Evolutionary conservation across 2,329 filamentous ascomycete species (phyloP).

Genomic region (Podosphaera aphanis): DNA sequence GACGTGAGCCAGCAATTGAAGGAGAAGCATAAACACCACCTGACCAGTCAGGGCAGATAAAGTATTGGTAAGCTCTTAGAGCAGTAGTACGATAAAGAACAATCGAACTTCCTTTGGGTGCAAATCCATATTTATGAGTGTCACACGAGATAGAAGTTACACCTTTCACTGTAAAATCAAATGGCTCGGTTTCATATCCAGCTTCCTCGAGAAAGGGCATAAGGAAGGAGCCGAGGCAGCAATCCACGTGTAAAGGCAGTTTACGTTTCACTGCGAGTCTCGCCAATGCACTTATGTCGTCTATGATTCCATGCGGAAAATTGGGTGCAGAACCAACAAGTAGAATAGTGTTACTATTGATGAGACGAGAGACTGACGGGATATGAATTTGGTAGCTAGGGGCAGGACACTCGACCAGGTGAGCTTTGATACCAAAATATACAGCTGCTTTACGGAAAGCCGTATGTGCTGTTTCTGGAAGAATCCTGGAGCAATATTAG

Average conservation of each 20-base stretch:
- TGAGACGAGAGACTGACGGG: constrained; percentile 51
- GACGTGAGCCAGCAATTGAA: constrained; percentile 71
- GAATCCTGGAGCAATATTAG: constrained; percentile 36
- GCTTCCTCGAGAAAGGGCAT: constrained; percentile 78
- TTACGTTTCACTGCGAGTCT: constrained; percentile 57
- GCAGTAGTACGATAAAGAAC: constrained; percentile 65
- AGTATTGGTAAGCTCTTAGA: constrained; percentile 81
- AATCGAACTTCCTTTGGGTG: constrained; percentile 89
- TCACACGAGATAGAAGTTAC: constrained; percentile 92
- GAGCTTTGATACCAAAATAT: constrained; percentile 93
- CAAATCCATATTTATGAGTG: constrained; percentile 97
- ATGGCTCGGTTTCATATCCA: constrained; percentile 71
- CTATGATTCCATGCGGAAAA: constrained; percentile 94
- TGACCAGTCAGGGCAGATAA: constrained; percentile 81
- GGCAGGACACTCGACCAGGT: constrained; percentile 67
- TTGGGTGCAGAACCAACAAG: constrained; percentile 90
- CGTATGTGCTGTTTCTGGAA: constrained; percentile 83
- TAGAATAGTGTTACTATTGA: constrained; percentile 84
- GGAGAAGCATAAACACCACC: constrained; percentile 92
- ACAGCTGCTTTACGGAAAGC: constrained; percentile 87
- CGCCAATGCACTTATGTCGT: constrained; percentile 72
- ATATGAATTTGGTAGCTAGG: constrained; percentile 70
- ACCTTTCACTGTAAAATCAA: constrained; percentile 84
- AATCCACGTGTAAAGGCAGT: constrained; percentile 85
- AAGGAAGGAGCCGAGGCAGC: constrained; percentile 88